Evolutionary conservation across 2,329 filamentous ascomycete genomes (phyloP).

Genomic region (Clarireedia monteithiana): DNA sequence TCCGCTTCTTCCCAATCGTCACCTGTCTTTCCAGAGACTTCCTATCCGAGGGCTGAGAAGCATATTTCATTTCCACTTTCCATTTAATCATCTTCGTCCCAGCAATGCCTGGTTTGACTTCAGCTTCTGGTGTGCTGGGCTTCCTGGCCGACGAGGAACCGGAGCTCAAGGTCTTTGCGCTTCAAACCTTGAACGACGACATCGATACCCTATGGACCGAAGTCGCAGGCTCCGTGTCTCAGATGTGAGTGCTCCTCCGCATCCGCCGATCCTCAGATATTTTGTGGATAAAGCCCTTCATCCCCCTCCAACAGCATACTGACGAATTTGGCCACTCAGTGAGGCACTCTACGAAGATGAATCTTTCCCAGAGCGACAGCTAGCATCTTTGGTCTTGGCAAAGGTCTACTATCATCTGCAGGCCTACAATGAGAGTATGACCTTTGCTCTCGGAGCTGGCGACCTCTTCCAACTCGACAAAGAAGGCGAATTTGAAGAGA

Average conservation of each 20-base stretch:
- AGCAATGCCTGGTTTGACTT: conserved; percentile 84
- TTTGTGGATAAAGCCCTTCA: neutral
- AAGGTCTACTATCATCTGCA: conserved; percentile 99
- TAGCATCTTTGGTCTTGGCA: conserved; percentile 87
- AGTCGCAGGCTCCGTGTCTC: conserved; percentile 81
- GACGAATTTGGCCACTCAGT: conserved; percentile 39
- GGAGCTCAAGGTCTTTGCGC: conserved; percentile 88
- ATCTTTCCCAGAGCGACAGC: conserved; percentile 83
- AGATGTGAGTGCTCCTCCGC: conserved; percentile 62
- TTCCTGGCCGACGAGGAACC: conserved; percentile 92
- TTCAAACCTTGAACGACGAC: conserved; percentile 91
- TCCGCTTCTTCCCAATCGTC: neutral
- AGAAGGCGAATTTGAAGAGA: conserved; percentile 94
- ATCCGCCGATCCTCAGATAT: neutral
- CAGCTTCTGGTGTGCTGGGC: conserved; percentile 88
- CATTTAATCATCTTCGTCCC: neutral
- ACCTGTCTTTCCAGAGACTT: neutral
- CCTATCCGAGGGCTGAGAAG: neutral
- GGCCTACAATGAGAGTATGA: conserved; percentile 99
- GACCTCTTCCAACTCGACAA: conserved; percentile 90
- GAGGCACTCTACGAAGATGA: conserved; percentile 98
- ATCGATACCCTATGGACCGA: conserved; percentile 98
- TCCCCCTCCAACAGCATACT: conserved; percentile 9
- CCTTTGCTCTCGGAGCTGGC: conserved; percentile 88
- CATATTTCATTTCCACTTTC: neutral